These are phyloP conservation scores for Nitzschia palea DNA, from an alignment of 108 stramenopile genomes.

Conservation along the genomic window DNA sequence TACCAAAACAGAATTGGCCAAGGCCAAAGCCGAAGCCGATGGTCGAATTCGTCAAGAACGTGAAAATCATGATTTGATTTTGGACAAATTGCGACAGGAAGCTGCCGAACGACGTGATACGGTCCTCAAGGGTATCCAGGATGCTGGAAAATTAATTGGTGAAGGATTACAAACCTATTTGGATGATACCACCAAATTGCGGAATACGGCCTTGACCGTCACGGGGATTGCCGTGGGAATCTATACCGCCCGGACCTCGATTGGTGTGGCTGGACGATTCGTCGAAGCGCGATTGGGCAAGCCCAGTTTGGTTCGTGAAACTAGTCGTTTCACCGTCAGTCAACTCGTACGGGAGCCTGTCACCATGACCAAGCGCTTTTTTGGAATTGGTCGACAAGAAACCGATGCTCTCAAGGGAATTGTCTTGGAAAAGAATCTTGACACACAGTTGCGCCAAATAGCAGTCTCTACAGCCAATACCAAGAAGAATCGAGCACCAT, in stretches of 20 bases:
- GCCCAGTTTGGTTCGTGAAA: conserved; percentile 96
- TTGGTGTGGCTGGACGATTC: conserved; percentile 91
- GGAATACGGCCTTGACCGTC: conserved; percentile 89
- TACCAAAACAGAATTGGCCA: conserved; percentile 89
- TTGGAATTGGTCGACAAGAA: conserved; percentile 67
- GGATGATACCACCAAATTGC: conserved; percentile 88
- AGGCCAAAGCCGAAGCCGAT: conserved; percentile 92
- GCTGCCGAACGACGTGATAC: conserved; percentile 91
- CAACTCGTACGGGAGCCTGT: conserved; percentile 61
- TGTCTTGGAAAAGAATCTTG: conserved; percentile 85
- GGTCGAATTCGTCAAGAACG: conserved; percentile 95
- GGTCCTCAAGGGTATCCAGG: conserved; percentile 88
- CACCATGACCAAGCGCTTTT: conserved; percentile 47
- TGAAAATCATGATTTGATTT: conserved; percentile 93
- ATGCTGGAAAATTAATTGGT: conserved; percentile 88
- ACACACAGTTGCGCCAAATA: conserved; percentile 87
- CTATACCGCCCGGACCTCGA: conserved; percentile 87
- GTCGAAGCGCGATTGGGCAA: conserved; percentile 94
- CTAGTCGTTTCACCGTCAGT: conserved; percentile 78
- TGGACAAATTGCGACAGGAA: conserved; percentile 86
- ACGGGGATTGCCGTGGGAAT: conserved; percentile 92
- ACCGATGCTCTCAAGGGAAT: conserved; percentile 94
- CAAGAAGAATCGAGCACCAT: conserved; percentile 97
- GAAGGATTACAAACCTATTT: conserved; percentile 84
- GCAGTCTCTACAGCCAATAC: conserved; percentile 95